Evolutionary conservation across 1,139 yeast species (phyloP), one percentile per base, ranked within the genome.

Genomic region (Taphrina communis): DNA sequence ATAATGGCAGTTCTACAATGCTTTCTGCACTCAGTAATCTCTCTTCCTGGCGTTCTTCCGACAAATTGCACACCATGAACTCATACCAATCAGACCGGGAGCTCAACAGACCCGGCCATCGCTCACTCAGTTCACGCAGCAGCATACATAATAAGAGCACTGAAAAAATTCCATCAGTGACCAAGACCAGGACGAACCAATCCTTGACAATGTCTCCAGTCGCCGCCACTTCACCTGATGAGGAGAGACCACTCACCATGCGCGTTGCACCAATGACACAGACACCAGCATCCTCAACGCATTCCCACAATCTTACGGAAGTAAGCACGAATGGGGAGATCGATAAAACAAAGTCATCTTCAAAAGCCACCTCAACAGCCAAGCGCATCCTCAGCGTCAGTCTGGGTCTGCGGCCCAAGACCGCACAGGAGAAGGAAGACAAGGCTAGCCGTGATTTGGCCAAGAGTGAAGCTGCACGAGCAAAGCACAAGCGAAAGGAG

Each of bases 1-100:
- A 35, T 17, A 41, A 41, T 39, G 55, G 61, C 67, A 46, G 56
- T 53, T 36, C 58, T 11, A 53, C 58, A n/a, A 63, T 53, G 58
- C 55, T 63, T 25, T 41, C 59, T 12, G 59, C 67, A 7, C 61
- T 63, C 3, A 39, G 60, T 36, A 63, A 50, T 25, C 14, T 63
- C 9, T 55, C 67, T 21, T 53, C 67, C 46, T 63, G 67, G 67
- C 61, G 67, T 35, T 56, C 55, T 12, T 55, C 61, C 3, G 67
- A 63, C 44, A 63, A 63, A 50, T 14, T 46, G 14, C 66, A 62
- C 6, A 41, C 41, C 39, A 41, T 55, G 31, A 36, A 50, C 39
- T 14, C 48, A 8, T 21, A 44, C 38, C 19, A 31, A 12, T 19
- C 25, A 39, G 66, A 53, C 7, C 48, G 48, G 5, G 25, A 36